phyloP scores from a whole-genome alignment of 1,139 yeast species.

The Taiozyma sp. region DNA sequence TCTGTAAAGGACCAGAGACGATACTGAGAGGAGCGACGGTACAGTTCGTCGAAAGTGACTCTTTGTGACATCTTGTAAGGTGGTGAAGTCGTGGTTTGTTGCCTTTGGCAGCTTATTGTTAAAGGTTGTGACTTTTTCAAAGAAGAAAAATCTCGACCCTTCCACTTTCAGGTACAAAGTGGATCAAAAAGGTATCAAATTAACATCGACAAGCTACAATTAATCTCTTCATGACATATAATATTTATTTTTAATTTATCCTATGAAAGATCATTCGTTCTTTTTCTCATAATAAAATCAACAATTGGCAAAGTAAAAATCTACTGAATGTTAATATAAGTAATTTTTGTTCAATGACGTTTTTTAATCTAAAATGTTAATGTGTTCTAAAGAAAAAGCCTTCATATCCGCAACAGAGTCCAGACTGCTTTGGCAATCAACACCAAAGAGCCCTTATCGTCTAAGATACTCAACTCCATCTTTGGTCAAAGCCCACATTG shows the following conservation, averaged over 20 bases:
- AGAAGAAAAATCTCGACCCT: too few species aligned
- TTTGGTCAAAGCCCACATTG: not conserved
- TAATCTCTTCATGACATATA: constrained; percentile 3
- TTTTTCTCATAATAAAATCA: not conserved
- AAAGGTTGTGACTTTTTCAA: not conserved
- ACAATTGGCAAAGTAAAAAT: not conserved
- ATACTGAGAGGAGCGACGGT: constrained; percentile 82
- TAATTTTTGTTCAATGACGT: not conserved
- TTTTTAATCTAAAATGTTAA: not conserved
- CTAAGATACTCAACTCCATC: constrained; percentile 2
- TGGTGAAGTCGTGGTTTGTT: not conserved
- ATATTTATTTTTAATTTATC: constrained; percentile 6
- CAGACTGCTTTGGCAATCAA: not conserved
- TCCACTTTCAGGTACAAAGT: not conserved
- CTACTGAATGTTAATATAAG: not conserved
- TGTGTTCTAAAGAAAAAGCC: not conserved
- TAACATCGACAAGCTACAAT: not conserved
- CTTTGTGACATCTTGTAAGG: constrained; percentile 21
- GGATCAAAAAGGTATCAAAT: not conserved
- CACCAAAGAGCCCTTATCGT: not conserved
- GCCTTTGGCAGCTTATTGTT: too few species aligned
- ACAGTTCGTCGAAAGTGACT: constrained; percentile 73
- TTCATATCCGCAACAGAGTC: not conserved
- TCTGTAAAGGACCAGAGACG: constrained; percentile 78
- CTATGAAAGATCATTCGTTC: constrained; percentile 1